Percentiles rank a stretch among this genome's conserved stretches.
Conservation (phyloP, 331 rosid species). For the Erythrophleum ivorense region DNA sequence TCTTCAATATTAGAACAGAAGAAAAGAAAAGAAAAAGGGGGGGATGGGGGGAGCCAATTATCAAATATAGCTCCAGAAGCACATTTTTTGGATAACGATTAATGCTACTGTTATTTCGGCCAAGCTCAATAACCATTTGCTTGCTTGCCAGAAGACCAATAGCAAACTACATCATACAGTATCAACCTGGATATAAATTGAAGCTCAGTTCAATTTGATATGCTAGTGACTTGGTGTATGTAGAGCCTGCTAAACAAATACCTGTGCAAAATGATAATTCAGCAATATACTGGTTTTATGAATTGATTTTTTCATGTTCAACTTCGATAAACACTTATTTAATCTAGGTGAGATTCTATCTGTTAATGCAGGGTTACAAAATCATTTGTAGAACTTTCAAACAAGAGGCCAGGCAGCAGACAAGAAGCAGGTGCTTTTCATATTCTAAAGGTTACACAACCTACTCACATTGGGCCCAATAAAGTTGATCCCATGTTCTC, state of each 20-base stretch:
- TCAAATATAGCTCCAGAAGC: conserved; percentile 24
- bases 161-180: conserved; percentile 5
- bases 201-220: conserved; percentile 10
- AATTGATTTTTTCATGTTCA: conserved; percentile 10
- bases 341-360: not conserved
- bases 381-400: conserved; percentile 17
- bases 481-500: conserved; percentile 86
- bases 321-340: not conserved
- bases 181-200: conserved; percentile 11
- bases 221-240: not conserved
- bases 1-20: conserved; percentile 23
- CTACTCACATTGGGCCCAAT: conserved; percentile 91
- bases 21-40: not conserved
- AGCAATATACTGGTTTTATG: conserved; percentile 22
- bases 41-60: not conserved
- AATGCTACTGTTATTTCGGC: not conserved
- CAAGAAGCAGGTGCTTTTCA: conserved; percentile 3
- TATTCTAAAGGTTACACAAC: conserved; percentile 5
- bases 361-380: conserved; percentile 4
- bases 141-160: conserved; percentile 13
- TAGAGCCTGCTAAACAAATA: conserved; percentile 7
- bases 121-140: conserved; percentile 2
- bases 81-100: conserved; percentile 22
- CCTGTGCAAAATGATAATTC: conserved; percentile 15
- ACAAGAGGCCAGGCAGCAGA: not conserved